Evolutionary conservation across 192 early-diverging fungal species (phyloP).

Genomic region (Rhizophagus sp.): DNA sequence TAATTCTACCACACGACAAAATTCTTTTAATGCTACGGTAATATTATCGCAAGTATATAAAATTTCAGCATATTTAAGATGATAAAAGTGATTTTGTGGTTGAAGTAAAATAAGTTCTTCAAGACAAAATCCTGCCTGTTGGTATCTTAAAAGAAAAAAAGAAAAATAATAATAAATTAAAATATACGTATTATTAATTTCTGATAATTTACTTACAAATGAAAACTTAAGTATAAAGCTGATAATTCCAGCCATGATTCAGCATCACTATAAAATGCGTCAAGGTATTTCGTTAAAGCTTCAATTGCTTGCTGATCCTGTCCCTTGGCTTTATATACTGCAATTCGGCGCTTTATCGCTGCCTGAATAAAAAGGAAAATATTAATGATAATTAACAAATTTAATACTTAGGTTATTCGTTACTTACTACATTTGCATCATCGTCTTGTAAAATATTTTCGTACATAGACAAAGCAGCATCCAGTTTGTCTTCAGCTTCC

Average conservation of each 20-base stretch:
- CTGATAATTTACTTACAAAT: conserved; percentile 48
- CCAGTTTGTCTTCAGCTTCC: conserved; percentile 75
- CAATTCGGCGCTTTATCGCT: conserved; percentile 77
- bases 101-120: conserved; percentile 91
- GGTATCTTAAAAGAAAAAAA: conserved; percentile 45
- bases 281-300: conserved; percentile 72
- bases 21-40: conserved; percentile 81
- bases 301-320: conserved; percentile 70
- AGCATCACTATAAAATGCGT: conserved; percentile 82
- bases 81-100: conserved; percentile 83
- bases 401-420: background rate
- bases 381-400: background rate
- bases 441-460: conserved; percentile 73
- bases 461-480: conserved; percentile 72
- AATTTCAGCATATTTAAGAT: conserved; percentile 90
- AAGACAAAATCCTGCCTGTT: conserved; percentile 86
- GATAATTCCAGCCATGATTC: conserved; percentile 90
- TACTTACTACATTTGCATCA: conserved; percentile 70
- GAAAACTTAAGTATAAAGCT: conserved; percentile 66
- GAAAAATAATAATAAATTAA: background rate
- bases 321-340: conserved; percentile 68
- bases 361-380: conserved; percentile 35
- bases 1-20: conserved; percentile 84
- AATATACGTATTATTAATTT: background rate
- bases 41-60: conserved; percentile 70